Percentiles rank a stretch among this genome's conserved stretches.
Evolutionary conservation across 2,329 filamentous ascomycete species (phyloP).

Genomic region (Huntiella abstrusa): DNA sequence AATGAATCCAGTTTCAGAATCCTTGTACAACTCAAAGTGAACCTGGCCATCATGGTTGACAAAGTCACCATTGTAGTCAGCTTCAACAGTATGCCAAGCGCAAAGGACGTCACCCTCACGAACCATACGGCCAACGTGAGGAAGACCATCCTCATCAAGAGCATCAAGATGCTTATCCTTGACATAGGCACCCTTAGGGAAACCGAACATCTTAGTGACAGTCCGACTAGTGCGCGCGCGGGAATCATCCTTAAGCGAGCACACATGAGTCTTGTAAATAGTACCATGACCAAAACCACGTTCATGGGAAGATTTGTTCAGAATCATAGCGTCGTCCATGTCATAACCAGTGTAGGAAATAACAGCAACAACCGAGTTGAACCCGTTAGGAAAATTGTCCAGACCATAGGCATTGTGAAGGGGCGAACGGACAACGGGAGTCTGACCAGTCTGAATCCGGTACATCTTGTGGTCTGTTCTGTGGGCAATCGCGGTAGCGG

Average conservation of each 20-base stretch:
- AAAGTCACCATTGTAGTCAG: slow-evolving; percentile 58
- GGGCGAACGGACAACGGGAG: slow-evolving; percentile 76
- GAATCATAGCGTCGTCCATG: slow-evolving; percentile 99
- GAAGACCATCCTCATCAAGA: slow-evolving; percentile 76
- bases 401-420: slow-evolving; percentile 92
- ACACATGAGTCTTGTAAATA: slow-evolving; percentile 94
- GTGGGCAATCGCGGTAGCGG: slow-evolving; percentile 64
- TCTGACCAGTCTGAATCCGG: slow-evolving; percentile 85
- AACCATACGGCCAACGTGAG: slow-evolving; percentile 59
- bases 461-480: slow-evolving; percentile 97
- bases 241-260: slow-evolving; percentile 65
- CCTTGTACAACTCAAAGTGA: slow-evolving; percentile 87
- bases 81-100: slow-evolving; percentile 75
- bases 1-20: slow-evolving; percentile 68
- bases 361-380: slow-evolving; percentile 87
- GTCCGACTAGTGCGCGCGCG: slow-evolving; percentile 46
- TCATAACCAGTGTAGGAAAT: slow-evolving; percentile 98
- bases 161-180: slow-evolving; percentile 50
- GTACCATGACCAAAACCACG: slow-evolving; percentile 89
- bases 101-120: slow-evolving; percentile 69
- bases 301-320: slow-evolving; percentile 94
- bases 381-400: slow-evolving; percentile 95
- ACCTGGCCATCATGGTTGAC: slow-evolving; percentile 74
- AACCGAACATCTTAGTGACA: slow-evolving; percentile 73
- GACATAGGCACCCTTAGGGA: slow-evolving; percentile 58